Evolutionary conservation across 345 rosid species (phyloP).

Genomic region (Conringia planisiliqua): DNA sequence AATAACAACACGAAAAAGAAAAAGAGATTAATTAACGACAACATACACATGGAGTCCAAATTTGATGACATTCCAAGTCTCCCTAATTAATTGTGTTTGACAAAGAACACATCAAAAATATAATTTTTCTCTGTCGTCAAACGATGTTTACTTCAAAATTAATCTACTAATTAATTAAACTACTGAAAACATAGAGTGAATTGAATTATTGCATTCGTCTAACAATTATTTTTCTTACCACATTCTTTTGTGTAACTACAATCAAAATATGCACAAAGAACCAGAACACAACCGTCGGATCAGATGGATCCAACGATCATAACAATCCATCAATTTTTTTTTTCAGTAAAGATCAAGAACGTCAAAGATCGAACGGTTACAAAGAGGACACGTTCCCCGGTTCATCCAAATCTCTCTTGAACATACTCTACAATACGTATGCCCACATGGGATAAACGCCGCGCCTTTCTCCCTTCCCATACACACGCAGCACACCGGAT

Average conservation of each 20-base stretch:
- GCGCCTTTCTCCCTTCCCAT: slow-evolving; percentile 90
- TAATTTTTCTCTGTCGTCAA: background rate
- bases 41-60: too few species aligned
- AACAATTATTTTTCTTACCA: background rate
- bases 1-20: too few species aligned
- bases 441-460: slow-evolving; percentile 95
- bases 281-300: slow-evolving; percentile 8
- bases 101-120: background rate
- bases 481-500: slow-evolving; percentile 85
- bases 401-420: slow-evolving; percentile 62
- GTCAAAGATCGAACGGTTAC: slow-evolving; percentile 68
- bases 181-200: background rate
- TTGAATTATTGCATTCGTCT: background rate
- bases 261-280: slow-evolving; percentile 12
- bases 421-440: slow-evolving; percentile 73
- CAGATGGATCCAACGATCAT: slow-evolving; percentile 6
- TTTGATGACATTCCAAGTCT: too few species aligned
- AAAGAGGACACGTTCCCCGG: slow-evolving; percentile 71
- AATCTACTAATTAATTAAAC: background rate
- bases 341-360: slow-evolving; percentile 67
- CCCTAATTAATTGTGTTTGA: background rate
- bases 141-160: background rate
- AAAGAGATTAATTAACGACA: too few species aligned
- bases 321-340: background rate
- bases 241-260: background rate